Conservation (phyloP, 1,139 yeast species). For the Taphrina deformans region DNA sequence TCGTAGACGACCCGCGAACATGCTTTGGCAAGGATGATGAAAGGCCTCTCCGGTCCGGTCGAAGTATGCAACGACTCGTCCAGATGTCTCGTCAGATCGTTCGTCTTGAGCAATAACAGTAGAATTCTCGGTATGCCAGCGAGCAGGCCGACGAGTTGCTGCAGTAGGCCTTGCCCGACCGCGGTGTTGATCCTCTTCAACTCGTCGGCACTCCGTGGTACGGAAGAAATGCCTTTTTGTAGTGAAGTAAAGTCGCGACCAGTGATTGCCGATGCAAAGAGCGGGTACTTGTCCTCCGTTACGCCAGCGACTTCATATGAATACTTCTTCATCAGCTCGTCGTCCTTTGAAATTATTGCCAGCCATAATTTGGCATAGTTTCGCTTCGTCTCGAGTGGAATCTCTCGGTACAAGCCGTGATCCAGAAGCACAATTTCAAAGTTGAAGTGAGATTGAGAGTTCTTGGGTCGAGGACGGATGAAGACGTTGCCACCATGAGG, state of each 20-base stretch:
- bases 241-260: slow-evolving; percentile 75
- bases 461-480: slow-evolving; percentile 38
- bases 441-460: slow-evolving; percentile 57
- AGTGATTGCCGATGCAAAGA: slow-evolving; percentile 91
- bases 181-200: slow-evolving; percentile 65
- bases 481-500: slow-evolving; percentile 93
- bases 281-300: slow-evolving; percentile 67
- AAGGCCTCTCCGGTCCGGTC: slow-evolving; percentile 83
- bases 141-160: slow-evolving; percentile 75
- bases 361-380: slow-evolving; percentile 93
- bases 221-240: slow-evolving; percentile 42
- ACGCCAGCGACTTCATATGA: slow-evolving; percentile 82
- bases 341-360: slow-evolving; percentile 72
- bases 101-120: slow-evolving; percentile 81
- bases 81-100: slow-evolving; percentile 83
- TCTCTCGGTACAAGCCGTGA: slow-evolving; percentile 88
- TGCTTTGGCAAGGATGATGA: slow-evolving; percentile 82
- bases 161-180: slow-evolving; percentile 62
- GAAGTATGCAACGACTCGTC: slow-evolving; percentile 84
- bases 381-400: slow-evolving; percentile 72
- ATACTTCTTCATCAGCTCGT: slow-evolving; percentile 64
- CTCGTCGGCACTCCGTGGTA: slow-evolving; percentile 58
- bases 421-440: slow-evolving; percentile 91
- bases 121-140: slow-evolving; percentile 83
- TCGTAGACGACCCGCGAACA: slow-evolving; percentile 78